These are phyloP conservation scores for Arachis hypogaea DNA, from an alignment of 306 rosid genomes.

Conservation along the genomic window DNA sequence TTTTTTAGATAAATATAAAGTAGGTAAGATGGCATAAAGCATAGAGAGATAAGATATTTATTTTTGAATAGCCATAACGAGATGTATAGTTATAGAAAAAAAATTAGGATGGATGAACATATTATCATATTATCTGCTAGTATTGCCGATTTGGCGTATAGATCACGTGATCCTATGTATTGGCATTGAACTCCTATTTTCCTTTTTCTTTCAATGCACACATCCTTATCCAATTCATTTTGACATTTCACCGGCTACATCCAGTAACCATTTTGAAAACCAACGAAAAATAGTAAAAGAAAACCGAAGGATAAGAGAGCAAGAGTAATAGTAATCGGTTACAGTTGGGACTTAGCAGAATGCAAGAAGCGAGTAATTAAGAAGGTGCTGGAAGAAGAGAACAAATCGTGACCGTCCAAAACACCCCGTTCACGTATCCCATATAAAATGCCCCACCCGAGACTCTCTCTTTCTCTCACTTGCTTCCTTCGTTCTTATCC, in stretches of 20 bases:
- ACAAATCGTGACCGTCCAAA: conserved; percentile 46
- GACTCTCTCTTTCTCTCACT: conserved; percentile 21
- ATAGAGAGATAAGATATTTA: neutral
- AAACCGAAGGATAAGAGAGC: conserved; percentile 25
- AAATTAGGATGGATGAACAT: neutral
- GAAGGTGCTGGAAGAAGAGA: neutral
- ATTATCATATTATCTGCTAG: neutral
- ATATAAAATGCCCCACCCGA: conserved; percentile 19
- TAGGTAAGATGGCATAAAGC: neutral
- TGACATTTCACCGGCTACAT: conserved; percentile 35
- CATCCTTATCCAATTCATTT: conserved; percentile 47
- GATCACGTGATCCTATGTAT: conserved; percentile 46
- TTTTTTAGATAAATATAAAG: no score
- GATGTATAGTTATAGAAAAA: neutral
- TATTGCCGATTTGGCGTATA: conserved; percentile 25
- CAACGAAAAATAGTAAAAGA: neutral
- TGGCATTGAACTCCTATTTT: conserved; percentile 33
- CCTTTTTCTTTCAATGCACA: neutral
- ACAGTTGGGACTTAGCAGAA: conserved; percentile 28
- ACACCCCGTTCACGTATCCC: neutral
- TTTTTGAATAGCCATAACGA: neutral
- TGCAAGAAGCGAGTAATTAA: neutral
- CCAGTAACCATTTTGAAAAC: conserved; percentile 24
- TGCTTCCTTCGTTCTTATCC: conserved; percentile 57
- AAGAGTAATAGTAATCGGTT: conserved; percentile 29